Evolutionary conservation across 1,284 basidiomycete species (phyloP).

Genomic region (Microbotryum violaceum): DNA sequence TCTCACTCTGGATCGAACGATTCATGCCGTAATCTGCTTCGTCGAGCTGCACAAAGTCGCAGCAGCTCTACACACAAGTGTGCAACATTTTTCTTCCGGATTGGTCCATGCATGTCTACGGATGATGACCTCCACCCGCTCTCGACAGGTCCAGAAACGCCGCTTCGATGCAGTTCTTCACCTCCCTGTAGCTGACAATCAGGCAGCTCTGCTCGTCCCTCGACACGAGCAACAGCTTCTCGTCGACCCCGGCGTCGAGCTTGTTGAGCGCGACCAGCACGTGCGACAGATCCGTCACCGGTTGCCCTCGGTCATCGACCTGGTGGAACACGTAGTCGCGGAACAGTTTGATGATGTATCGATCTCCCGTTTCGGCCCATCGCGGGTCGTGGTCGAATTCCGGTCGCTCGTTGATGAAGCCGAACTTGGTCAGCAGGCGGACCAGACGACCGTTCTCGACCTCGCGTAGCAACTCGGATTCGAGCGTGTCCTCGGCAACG

Average conservation of each 20-base stretch:
- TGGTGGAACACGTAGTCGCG: constrained; percentile 98
- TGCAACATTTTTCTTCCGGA: no score
- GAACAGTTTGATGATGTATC: constrained; percentile 97
- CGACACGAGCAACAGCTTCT: constrained; percentile 87
- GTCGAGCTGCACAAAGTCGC: no score
- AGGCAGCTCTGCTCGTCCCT: constrained; percentile 93
- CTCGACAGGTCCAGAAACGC: constrained; percentile 50
- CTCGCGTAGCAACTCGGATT: constrained; percentile 76
- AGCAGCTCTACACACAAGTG: no score
- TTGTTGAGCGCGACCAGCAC: constrained; percentile 88
- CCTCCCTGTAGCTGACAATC: constrained; percentile 87
- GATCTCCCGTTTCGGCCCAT: constrained; percentile 97
- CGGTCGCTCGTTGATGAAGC: constrained; percentile 96
- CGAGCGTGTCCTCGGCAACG: constrained; percentile 60
- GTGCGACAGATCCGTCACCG: constrained; percentile 81
- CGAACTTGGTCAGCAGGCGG: constrained; percentile 84
- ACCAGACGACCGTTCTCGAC: constrained; percentile 96
- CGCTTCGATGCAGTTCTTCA: constrained; percentile 68
- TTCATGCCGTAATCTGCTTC: no score
- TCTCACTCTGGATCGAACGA: no score
- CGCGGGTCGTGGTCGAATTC: constrained; percentile 94
- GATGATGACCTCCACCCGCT: no score
- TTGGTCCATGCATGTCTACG: no score
- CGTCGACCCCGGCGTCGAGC: constrained; percentile 88
- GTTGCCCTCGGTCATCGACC: constrained; percentile 80